Conservation (phyloP, 2,329 filamentous ascomycete species). For the Scorias spongiosa region DNA sequence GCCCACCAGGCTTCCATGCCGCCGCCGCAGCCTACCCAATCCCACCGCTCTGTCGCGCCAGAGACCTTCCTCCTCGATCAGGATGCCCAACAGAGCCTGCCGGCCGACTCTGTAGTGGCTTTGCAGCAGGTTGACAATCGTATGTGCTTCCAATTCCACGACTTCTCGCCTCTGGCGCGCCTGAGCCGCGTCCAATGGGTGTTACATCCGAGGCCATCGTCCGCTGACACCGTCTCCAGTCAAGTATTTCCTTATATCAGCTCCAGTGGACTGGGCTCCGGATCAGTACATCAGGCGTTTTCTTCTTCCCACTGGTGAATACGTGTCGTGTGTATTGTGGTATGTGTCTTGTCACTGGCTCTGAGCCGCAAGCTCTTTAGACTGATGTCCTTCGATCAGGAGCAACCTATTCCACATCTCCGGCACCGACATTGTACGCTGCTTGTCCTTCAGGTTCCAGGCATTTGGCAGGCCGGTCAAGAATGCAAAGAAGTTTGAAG, state of each 20-base stretch:
- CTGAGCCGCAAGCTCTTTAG: neutral
- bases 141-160: constrained; percentile 33
- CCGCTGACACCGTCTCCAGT: constrained; percentile 37
- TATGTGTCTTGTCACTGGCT: constrained; percentile 21
- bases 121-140: constrained; percentile 96
- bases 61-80: constrained; percentile 98
- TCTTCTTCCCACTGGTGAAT: constrained; percentile 90
- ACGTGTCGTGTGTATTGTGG: constrained; percentile 96
- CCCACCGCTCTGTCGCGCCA: constrained; percentile 55
- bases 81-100: constrained; percentile 90
- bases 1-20: constrained; percentile 64
- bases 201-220: neutral
- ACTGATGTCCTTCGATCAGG: constrained; percentile 30
- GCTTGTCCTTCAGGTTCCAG: constrained; percentile 94
- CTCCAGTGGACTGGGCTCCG: constrained; percentile 90
- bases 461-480: constrained; percentile 96
- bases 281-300: constrained; percentile 96
- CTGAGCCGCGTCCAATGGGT: neutral
- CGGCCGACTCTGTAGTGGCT: constrained; percentile 91
- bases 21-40: constrained; percentile 33
- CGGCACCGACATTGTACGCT: constrained; percentile 95
- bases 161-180: neutral
- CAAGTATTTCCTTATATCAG: constrained; percentile 99
- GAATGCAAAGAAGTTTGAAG: constrained; percentile 99
- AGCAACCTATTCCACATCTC: constrained; percentile 99